Evolutionary conservation across 1,284 basidiomycete species (phyloP).

Genomic region (Puccinia triticina): DNA sequence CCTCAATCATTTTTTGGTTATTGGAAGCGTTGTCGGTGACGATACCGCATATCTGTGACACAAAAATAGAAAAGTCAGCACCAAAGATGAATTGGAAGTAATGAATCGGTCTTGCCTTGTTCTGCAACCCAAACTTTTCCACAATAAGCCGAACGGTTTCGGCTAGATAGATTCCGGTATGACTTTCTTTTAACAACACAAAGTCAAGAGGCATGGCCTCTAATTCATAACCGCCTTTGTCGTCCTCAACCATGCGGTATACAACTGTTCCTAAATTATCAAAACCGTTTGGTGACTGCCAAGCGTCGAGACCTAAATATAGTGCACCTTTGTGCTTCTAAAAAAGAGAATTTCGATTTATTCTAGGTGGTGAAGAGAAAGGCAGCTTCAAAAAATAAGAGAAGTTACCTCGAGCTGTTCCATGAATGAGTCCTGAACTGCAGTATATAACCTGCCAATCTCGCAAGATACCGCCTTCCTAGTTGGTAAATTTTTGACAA

Average conservation of each 20-base stretch:
- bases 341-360: neutral
- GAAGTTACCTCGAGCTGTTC: neutral
- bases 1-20: too few relatives aligned
- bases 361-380: too few relatives aligned
- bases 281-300: constrained; percentile 17
- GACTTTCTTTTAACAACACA: constrained; percentile 1
- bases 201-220: constrained; percentile 15
- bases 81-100: neutral
- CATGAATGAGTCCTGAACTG: constrained; percentile 1
- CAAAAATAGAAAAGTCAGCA: neutral
- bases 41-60: neutral
- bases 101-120: neutral
- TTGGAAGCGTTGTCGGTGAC: too few relatives aligned
- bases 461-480: too few relatives aligned
- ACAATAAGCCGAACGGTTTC: neutral
- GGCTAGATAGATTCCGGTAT: constrained; percentile 3
- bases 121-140: too few relatives aligned
- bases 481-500: too few relatives aligned
- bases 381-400: neutral
- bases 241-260: constrained; percentile 14
- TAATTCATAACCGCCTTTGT: neutral
- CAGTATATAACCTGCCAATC: too few relatives aligned
- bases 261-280: neutral
- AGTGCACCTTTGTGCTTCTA: constrained; percentile 8
- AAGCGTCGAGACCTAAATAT: constrained; percentile 13